Evolutionary conservation across 192 early-diverging fungal genomes (phyloP), one percentile per base, ranked within the genome.

Genomic region (Tieghemiomyces parasiticus): DNA sequence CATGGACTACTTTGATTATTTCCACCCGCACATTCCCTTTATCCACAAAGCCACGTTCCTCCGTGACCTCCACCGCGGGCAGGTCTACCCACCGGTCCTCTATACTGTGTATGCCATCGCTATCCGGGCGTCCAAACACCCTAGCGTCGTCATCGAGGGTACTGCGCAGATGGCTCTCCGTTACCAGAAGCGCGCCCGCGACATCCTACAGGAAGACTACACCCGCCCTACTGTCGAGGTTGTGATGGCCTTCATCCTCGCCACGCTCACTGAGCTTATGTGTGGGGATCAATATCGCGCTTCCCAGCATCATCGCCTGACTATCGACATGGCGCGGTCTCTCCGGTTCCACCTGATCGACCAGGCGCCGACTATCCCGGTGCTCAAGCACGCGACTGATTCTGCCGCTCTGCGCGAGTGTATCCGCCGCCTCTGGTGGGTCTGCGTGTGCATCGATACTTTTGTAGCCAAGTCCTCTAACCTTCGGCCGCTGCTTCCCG

Each of bases 1-100:
- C 25, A 47, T 47, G 1, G 46, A 47, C 46, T 47, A 47, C 46
- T 47, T 47, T 47, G 46, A 47, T 8, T 24, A 47, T 47, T 47
- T 47, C 46, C 46, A 47, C 8, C 46, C 46, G 46, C 46, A 47
- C 46, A 47, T 47, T 47, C 46, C 46, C 25, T 47, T 47, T 47
- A 3, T 47, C 3, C 46, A 47, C 46, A 47, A 47, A 24, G 46
- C 8, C 46, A 47, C 46, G 3, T 47, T 47, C 25, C 8, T 47
- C 20, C 19, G 1, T 22, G 20, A 6, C 20, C 46, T 47, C 46
- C 46, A 47, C 46, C 46, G 25, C 20, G 46, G 46, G 25, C 19
- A 19, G 3, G 46, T 47, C 20, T 47, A 47, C 46, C 46, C 46
- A 22, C 46, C 46, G 46, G 25, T 47, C 3, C 46, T 47, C 46